These are phyloP conservation scores for Paecilomyces niveus DNA, from an alignment of 2,329 filamentous ascomycete species.

Conservation along the genomic window DNA sequence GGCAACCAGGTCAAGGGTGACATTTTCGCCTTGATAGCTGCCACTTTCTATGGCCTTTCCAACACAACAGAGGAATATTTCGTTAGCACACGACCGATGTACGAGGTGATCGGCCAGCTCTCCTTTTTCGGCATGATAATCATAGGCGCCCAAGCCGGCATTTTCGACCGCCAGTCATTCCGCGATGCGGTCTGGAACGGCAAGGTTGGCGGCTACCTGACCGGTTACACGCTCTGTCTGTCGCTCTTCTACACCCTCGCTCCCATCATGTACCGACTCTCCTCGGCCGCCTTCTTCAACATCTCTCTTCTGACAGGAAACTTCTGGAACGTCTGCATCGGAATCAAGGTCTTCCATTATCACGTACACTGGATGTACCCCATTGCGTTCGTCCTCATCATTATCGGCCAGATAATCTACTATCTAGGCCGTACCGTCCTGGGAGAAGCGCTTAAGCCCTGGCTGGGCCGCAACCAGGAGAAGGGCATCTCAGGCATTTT, in stretches of 20 bases:
- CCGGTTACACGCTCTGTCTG: conserved; percentile 82
- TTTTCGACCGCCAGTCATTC: conserved; percentile 80
- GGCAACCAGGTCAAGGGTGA: conserved; percentile 81
- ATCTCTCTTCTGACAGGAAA: conserved; percentile 89
- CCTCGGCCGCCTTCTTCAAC: conserved; percentile 90
- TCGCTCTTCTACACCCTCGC: conserved; percentile 80
- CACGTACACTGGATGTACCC: conserved; percentile 86
- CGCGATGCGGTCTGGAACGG: conserved; percentile 56
- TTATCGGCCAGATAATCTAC: conserved; percentile 78
- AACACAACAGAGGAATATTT: conserved; percentile 95
- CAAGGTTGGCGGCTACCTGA: conserved; percentile 69
- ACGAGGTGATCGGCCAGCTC: conserved; percentile 89
- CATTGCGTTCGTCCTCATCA: conserved; percentile 88
- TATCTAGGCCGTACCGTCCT: conserved; percentile 76
- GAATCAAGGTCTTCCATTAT: conserved; percentile 75
- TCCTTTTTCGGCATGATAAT: conserved; percentile 83
- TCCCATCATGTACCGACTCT: conserved; percentile 82
- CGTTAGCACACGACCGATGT: conserved; percentile 76
- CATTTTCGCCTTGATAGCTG: conserved; percentile 80
- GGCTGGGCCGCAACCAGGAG: conserved; percentile 84
- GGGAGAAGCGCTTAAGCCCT: conserved; percentile 89
- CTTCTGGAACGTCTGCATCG: conserved; percentile 95
- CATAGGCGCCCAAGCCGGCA: conserved; percentile 82
- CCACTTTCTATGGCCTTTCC: conserved; percentile 81
- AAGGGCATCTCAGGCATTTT: conserved; percentile 71